Conservation (phyloP, 2,329 filamentous ascomycete genomes). For the Salinomyces thailandicus region DNA sequence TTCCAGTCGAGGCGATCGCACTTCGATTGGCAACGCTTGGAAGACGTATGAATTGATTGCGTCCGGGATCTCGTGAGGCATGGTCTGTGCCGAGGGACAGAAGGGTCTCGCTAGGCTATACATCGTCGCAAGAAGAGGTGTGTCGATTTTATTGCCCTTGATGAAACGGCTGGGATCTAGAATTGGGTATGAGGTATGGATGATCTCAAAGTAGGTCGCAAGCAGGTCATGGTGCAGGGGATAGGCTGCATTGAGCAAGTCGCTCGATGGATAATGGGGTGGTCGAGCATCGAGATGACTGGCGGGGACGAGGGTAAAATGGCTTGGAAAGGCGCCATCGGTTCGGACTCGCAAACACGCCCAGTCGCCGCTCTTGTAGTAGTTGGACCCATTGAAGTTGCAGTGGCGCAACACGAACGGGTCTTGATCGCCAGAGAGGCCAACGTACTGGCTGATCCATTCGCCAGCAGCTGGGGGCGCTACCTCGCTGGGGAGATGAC, state of each 20-base stretch:
- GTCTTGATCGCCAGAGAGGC: conserved; percentile 13
- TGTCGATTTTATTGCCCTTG: conserved; percentile 16
- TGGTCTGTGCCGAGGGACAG: conserved; percentile 8
- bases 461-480: conserved; percentile 3
- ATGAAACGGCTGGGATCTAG: conserved; percentile 13
- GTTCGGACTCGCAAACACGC: conserved; percentile 11
- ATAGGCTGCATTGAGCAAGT: conserved; percentile 12
- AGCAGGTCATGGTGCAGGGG: conserved; percentile 14
- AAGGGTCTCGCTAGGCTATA: conserved; percentile 14
- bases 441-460: conserved; percentile 15
- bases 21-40: conserved; percentile 13
- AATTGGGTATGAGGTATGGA: conserved; percentile 14
- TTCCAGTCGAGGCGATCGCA: conserved; percentile 11
- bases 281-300: conserved; percentile 10
- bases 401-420: conserved; percentile 13
- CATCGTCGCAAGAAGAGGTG: conserved; percentile 13
- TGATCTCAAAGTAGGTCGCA: conserved; percentile 15
- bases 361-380: conserved; percentile 13
- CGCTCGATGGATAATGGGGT: conserved; percentile 11
- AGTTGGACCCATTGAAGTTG: conserved; percentile 14
- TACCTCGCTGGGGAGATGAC: not conserved
- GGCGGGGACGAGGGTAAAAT: conserved; percentile 13
- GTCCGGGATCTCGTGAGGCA: conserved; percentile 2
- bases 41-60: conserved; percentile 10
- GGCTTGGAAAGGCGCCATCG: conserved; percentile 5